Evolutionary conservation across 164 flowering plant species (phyloP).

Genomic region (Aristolochia fimbriata): DNA sequence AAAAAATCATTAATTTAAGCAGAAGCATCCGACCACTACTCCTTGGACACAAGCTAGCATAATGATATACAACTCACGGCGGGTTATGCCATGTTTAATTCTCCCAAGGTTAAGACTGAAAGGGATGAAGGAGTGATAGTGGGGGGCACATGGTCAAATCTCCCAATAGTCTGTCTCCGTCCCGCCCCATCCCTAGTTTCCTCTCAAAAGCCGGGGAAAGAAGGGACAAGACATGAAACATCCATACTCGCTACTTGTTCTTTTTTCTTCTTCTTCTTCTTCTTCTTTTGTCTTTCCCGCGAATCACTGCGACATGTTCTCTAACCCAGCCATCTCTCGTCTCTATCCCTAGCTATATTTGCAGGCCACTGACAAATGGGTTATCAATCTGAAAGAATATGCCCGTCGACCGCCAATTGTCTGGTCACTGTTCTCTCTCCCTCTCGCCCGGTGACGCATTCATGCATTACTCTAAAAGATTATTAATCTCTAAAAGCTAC

Average conservation of each 20-base stretch:
- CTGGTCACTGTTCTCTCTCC: too few relatives aligned
- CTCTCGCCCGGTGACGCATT: too few relatives aligned
- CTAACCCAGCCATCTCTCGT: not conserved
- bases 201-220: not conserved
- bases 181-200: not conserved
- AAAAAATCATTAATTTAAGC: too few relatives aligned
- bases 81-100: too few relatives aligned
- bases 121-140: not conserved
- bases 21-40: too few relatives aligned
- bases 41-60: too few relatives aligned
- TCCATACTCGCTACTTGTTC: not conserved
- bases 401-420: not conserved
- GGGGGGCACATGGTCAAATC: conserved; percentile 8
- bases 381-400: not conserved
- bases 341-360: not conserved
- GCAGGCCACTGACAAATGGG: not conserved
- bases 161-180: not conserved
- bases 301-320: conserved; percentile 18
- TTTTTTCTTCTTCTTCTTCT: not conserved
- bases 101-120: too few relatives aligned
- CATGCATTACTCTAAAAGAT: too few relatives aligned
- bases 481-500: too few relatives aligned
- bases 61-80: too few relatives aligned
- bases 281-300: conserved; percentile 7
- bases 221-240: conserved; percentile 6